Conservation (phyloP, 106 monocot genomes). For the Dendrobium nobile region DNA sequence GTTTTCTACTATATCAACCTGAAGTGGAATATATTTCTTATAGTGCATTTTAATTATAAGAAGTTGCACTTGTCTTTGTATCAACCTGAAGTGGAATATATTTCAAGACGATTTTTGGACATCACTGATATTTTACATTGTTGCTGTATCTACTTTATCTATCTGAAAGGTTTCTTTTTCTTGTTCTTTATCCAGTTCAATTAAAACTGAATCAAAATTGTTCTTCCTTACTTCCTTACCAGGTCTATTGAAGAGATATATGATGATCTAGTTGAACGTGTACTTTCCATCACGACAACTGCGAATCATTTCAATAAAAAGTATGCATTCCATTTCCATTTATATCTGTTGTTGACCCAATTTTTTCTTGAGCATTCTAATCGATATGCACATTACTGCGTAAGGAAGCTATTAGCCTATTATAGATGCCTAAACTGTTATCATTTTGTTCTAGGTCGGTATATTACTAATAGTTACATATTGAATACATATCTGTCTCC, state of each 20-base stretch:
- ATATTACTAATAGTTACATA: background rate
- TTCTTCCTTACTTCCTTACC: background rate
- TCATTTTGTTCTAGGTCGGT: background rate
- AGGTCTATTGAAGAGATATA: constrained; percentile 80
- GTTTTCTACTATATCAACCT: constrained; percentile 21
- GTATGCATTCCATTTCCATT: constrained; percentile 31
- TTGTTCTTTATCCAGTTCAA: background rate
- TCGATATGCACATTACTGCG: background rate
- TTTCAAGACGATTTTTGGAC: background rate
- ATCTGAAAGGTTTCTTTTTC: background rate
- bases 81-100: background rate
- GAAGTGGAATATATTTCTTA: background rate
- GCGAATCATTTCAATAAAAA: constrained; percentile 33
- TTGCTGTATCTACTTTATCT: background rate
- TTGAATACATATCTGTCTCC: background rate
- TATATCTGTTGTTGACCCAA: background rate
- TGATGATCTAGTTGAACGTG: constrained; percentile 48
- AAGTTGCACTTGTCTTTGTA: background rate
- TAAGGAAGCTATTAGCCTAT: background rate
- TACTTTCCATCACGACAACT: constrained; percentile 27
- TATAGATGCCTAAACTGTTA: background rate
- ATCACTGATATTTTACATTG: background rate
- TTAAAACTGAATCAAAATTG: background rate
- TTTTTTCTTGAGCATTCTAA: background rate
- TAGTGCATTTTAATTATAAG: background rate